Evolutionary conservation across 163 green algal species (phyloP), one percentile per base, ranked within the genome.

Genomic region (Coccomyxa subellipsoidea): DNA sequence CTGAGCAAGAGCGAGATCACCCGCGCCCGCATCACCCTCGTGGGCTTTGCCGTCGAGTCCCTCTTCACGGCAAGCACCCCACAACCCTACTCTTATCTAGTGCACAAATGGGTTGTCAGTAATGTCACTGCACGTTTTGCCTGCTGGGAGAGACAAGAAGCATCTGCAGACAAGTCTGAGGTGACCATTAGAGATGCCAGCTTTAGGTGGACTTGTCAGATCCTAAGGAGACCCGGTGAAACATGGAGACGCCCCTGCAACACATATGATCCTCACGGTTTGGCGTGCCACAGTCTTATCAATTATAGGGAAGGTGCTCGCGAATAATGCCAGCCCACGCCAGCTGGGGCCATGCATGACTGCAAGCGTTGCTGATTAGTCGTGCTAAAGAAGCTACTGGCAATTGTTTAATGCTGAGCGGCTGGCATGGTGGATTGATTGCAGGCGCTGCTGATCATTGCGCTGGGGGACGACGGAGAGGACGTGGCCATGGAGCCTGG

Each of bases 401-500:
- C 66, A 73, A 8, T 34, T 35, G 66, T 35, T 59, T 23, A 73
- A 5, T 36, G 66, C 29, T 10, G 66, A n/a, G 27, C 66, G 47
- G 32, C 32, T 36, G 66, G 18, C 4, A 35, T 32, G 12, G 15
- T 23, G 1, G 27, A 35, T 18, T 73, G 66, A 12, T 32, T 73
- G 66, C 66, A 73, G 66, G 66, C 66, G 66, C 66, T 73, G 66
- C 66, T 73, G 66, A 73, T 73, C 18, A 73, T 73, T 18, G n/a
- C 66, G 1, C 66, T 73, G 66, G 66, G 66, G 10, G 66, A 73
- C 27, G 66, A 73, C 32, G 66, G 66, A 18, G 66, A 73, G 4
- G 47, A 59, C 3, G 47, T 18, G 3, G 47, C 3, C 15, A 59
- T 59, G 47, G 47, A 59, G 47, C 47, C 47, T 7, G 47, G 47